Evolutionary conservation across 2,329 filamentous ascomycete species (phyloP).

Genomic region (Alternaria sp.): DNA sequence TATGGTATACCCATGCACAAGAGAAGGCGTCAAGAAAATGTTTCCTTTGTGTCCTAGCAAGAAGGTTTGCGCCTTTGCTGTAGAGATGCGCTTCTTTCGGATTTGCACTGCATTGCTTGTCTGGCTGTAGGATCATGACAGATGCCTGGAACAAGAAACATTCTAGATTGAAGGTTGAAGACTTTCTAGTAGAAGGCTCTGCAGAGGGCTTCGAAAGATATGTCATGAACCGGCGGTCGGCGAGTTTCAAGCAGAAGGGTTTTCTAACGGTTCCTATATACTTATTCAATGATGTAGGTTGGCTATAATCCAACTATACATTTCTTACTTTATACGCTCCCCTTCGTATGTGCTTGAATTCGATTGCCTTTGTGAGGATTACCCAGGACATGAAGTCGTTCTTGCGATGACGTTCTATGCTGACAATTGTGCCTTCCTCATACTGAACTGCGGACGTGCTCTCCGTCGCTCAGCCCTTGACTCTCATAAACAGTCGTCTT

Average conservation of each 20-base stretch:
- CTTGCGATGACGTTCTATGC: conserved; percentile 3
- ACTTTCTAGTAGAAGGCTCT: not conserved
- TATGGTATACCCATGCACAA: conserved; percentile 14
- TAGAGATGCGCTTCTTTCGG: conserved; percentile 1
- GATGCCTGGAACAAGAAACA: not conserved
- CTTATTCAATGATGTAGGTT: not conserved
- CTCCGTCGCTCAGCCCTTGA: not conserved
- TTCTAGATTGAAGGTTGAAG: not conserved
- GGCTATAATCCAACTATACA: not conserved
- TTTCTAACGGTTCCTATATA: not conserved
- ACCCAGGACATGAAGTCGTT: not conserved
- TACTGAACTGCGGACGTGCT: not conserved
- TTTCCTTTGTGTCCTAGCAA: not conserved
- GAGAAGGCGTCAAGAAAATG: conserved; percentile 10
- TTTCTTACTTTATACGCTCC: not conserved
- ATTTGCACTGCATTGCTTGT: not conserved
- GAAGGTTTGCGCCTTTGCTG: not conserved
- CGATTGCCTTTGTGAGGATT: not conserved
- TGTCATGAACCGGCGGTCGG: not conserved
- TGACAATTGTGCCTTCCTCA: conserved; percentile 19
- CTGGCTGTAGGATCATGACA: not conserved
- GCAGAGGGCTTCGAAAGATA: not conserved
- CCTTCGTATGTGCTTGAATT: not conserved
- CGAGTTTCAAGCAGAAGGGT: not conserved
- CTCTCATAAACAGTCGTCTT: conserved; percentile 9